Percentiles rank a stretch among this genome's conserved stretches.
Conservation (phyloP, 2,329 filamentous ascomycete genomes). For the Talaromyces rugulosus region DNA sequence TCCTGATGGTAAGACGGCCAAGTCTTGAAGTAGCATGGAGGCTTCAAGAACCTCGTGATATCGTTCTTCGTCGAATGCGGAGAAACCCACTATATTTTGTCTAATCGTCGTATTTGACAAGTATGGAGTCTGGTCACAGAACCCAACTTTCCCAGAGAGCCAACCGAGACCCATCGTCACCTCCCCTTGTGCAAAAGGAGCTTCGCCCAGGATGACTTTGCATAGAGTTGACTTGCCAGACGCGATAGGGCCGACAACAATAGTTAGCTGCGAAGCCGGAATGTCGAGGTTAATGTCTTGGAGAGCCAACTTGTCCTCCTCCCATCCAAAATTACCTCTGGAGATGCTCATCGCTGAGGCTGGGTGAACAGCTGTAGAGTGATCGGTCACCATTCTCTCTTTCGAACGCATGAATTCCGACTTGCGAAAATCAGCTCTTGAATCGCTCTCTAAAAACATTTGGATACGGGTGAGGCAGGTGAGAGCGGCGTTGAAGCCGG, state of each 20-base stretch:
- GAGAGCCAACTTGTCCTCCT: constrained; percentile 2
- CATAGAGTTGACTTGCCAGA: constrained; percentile 7
- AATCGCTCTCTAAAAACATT: constrained; percentile 2
- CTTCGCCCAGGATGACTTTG: constrained; percentile 3
- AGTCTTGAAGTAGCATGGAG: constrained; percentile 32
- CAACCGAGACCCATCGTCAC: neutral
- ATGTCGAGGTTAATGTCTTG: neutral
- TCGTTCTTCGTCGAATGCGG: constrained; percentile 22
- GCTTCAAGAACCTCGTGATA: constrained; percentile 22
- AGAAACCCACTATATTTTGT: constrained; percentile 26
- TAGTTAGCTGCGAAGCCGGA: constrained; percentile 1
- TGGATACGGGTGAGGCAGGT: constrained; percentile 5
- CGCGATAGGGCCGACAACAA: constrained; percentile 5
- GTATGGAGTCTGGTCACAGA: constrained; percentile 34
- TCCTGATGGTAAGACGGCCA: constrained; percentile 36
- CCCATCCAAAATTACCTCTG: constrained; percentile 6
- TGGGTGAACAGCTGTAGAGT: neutral
- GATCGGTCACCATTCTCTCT: neutral
- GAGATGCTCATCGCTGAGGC: constrained; percentile 2
- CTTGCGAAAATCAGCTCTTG: constrained; percentile 5
- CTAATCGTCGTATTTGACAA: constrained; percentile 27
- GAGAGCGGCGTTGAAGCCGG: neutral
- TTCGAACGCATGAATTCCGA: neutral
- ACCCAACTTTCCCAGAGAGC: constrained; percentile 26
- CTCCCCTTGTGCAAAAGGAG: constrained; percentile 1